phyloP scores from a whole-genome alignment of 768 basidiomycete genomes.

The Boletus rubescentipes region DNA sequence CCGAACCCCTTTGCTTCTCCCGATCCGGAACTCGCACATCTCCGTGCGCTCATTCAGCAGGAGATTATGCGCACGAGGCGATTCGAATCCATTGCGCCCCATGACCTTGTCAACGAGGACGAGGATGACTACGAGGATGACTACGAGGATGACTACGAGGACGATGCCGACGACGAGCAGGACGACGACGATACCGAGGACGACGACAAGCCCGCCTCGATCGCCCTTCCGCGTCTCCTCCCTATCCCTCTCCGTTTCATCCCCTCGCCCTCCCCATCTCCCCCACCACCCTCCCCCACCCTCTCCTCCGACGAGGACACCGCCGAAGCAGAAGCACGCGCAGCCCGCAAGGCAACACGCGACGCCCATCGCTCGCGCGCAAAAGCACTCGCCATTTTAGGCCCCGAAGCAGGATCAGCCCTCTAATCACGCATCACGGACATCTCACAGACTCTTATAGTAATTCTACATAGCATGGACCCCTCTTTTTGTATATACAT shows the following conservation, averaged over 20 bases:
- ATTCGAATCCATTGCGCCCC: background rate
- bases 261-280: background rate
- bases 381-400: slow-evolving; percentile 5
- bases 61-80: background rate
- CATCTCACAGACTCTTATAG: no score
- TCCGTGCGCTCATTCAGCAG: background rate
- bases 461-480: no score
- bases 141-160: background rate
- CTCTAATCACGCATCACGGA: background rate
- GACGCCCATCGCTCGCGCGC: slow-evolving; percentile 6
- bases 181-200: background rate
- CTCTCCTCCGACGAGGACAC: background rate
- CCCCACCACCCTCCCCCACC: background rate
- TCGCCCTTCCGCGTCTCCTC: slow-evolving; percentile 7
- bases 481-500: no score
- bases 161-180: background rate
- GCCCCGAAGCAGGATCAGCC: slow-evolving; percentile 1
- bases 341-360: slow-evolving; percentile 10
- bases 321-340: slow-evolving; percentile 4
- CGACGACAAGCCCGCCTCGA: background rate
- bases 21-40: background rate
- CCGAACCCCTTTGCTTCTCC: slow-evolving; percentile 9
- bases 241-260: background rate
- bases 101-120: background rate
- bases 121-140: background rate